Base-by-base conservation (phyloP, 1,139 yeast species). In the Williopsis jadinii region DNA sequence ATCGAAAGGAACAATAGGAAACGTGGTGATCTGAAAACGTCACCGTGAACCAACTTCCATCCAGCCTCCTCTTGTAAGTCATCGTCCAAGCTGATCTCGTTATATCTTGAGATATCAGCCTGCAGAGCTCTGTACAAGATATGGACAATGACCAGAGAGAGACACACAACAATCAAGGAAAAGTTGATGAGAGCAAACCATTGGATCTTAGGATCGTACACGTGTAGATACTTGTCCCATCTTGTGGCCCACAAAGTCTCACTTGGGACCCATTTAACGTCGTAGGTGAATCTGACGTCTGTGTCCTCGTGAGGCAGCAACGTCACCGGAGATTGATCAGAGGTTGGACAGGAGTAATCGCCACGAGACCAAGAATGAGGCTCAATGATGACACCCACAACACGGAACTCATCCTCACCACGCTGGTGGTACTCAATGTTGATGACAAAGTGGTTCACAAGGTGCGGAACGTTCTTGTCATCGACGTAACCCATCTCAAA, bases 31-130 rank as follows among this genome's bases (percentile, higher is more conserved):
- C 98, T 75, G 70, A 92, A 92, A 30, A 92, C 88, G 61, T 92
- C 98, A 46, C 97, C 97, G 59, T 92, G 95, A 36, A 90, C 80
- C 50, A 92, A 73, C 63, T 94, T 94, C 99, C 99, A 92, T 34
- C 99, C 98, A 58, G 90, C 76, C 61, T 94, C 98, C 58, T 90
- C 97, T 47, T 87, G 81, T 43, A 87, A 77, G 48, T 86, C 96
- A 53, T 83, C 88, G 41, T 64, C 67, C 50, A 87, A 71, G 58
- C 84, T 88, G 50, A 90, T 76, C 59, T 88, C 95, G 59, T 90
- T 90, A 64, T 94, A 94, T 54, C 84, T 82, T 47, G 83, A 75
- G 54, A 90, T 85, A 62, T 92, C 98, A 58, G 77, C 82, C 60
- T 79, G 84, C 60, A 94, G 73, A 31, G 95, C 87, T 55, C 87